Evolutionary conservation across 495 filamentous ascomycete genomes (phyloP), one percentile per base, ranked within the genome.

Genomic region (Penicillium malachiteum): DNA sequence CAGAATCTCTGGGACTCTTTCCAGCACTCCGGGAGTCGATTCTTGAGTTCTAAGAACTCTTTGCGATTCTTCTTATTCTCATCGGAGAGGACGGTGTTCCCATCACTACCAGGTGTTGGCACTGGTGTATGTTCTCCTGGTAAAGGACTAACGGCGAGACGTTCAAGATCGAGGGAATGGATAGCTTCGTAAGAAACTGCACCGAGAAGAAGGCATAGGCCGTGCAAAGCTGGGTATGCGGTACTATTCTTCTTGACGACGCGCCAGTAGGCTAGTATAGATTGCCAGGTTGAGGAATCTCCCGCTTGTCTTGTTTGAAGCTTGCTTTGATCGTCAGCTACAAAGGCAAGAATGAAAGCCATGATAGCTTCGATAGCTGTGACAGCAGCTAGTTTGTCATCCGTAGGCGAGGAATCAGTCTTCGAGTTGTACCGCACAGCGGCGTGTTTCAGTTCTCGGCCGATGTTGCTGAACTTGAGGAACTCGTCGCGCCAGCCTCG

Each of bases 281-380:
- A 77, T 9, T 67, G 58, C 79, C 79, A 82, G n/a, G 64, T 67
- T 7, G 69, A 70, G 11, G 71, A 73, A 54, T 79, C 72, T 42
- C 73, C 71, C 10, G 55, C 46, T 35, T 72, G 71, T 32, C 73
- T 69, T 35, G 66, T 62, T 32, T 71, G 33, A 1, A 49, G 46
- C 44, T 73, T 74, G 13, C 57, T 67, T 48, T 75, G 74, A 44
- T 82, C 75, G 45, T 75, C 69, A 9, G 77, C 73, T 49, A 76
- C 69, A 50, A 81, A 81, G 0, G 76, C 72, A 38, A 82, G 61
- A 31, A 81, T 73, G 50, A 78, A 82, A 52, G 73, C 76, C 39
- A 81, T 60, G 41, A 81, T 71, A 17, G 78, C 72, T 51, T 82
- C 79, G 30, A 78, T 69, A 1, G 70, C 78, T 33, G 72, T 72